Conservation (phyloP, 2,329 filamentous ascomycete genomes). For the Delphinella strobiligena region DNA sequence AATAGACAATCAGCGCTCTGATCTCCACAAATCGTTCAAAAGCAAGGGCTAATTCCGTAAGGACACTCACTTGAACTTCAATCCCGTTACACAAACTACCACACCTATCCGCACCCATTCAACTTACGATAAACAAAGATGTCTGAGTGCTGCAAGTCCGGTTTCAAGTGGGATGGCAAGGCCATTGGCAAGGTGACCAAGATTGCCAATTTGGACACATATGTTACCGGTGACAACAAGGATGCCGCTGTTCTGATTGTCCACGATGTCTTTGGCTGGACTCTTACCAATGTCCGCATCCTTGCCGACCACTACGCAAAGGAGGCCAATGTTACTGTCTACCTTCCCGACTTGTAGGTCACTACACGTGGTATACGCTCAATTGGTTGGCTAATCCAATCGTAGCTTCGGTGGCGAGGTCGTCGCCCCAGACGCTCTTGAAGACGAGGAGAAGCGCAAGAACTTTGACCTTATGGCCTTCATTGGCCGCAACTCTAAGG, state of each 20-base stretch:
- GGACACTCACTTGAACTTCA: no score
- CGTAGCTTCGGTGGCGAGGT: constrained; percentile 14
- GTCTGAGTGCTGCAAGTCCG: constrained; percentile 14
- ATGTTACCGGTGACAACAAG: constrained; percentile 17
- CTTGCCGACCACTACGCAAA: constrained; percentile 36
- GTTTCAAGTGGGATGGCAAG: constrained; percentile 18
- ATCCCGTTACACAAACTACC: no score
- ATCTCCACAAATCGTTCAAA: no score
- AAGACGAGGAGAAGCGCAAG: constrained; percentile 10
- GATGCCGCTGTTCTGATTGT: constrained; percentile 18
- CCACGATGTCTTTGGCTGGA: constrained; percentile 31
- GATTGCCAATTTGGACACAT: constrained; percentile 14
- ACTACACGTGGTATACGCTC: no score
- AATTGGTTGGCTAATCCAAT: no score
- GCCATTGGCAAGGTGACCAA: constrained; percentile 12
- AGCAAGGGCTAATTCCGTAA: no score
- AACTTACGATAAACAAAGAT: no score
- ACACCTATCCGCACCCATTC: no score
- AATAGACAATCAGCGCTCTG: no score
- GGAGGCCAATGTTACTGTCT: constrained; percentile 35
- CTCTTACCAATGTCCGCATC: constrained; percentile 31
- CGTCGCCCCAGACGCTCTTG: constrained; percentile 9
- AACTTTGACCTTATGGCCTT: constrained; percentile 14
- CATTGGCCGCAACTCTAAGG: constrained; percentile 12
- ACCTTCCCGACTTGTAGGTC: constrained; percentile 24